Evolutionary conservation across 1,284 basidiomycete species (phyloP).

Genomic region (Tilletia indica): DNA sequence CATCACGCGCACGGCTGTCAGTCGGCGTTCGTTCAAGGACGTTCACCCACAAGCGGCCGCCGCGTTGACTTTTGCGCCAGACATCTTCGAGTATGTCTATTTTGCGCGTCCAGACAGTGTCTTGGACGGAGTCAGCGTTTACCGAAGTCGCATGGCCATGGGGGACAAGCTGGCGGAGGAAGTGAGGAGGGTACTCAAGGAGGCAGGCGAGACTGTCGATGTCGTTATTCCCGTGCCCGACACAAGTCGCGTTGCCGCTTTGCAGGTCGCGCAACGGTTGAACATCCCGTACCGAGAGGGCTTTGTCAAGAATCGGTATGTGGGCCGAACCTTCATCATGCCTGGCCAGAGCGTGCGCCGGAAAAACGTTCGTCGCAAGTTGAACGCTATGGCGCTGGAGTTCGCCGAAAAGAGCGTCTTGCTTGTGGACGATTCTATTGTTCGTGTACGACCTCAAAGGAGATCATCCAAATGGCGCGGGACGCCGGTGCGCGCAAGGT

Average conservation of each 20-base stretch:
- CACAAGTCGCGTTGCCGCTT: constrained; percentile 89
- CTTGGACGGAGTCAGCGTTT: constrained; percentile 94
- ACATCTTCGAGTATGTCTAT: constrained; percentile 99
- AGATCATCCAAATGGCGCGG: constrained; percentile 99
- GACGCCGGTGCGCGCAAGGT: constrained; percentile 98
- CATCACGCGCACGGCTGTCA: constrained; percentile 65
- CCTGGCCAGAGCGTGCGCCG: constrained; percentile 79
- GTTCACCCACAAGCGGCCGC: constrained; percentile 33
- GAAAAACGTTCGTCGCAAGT: constrained; percentile 92
- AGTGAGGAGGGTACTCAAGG: constrained; percentile 71
- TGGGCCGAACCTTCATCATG: constrained; percentile 99
- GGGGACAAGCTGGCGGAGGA: constrained; percentile 90
- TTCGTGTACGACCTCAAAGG: constrained; percentile 95
- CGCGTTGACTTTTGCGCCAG: constrained; percentile 63
- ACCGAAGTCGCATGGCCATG: constrained; percentile 98
- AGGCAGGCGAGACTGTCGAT: constrained; percentile 59
- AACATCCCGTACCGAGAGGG: constrained; percentile 92
- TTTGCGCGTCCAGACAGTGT: constrained; percentile 98
- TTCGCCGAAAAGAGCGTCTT: constrained; percentile 89
- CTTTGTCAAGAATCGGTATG: constrained; percentile 98
- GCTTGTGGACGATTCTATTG: constrained; percentile 97
- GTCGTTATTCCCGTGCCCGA: constrained; percentile 99
- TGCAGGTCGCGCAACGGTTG: constrained; percentile 90
- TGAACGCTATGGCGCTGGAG: constrained; percentile 99
- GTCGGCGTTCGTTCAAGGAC: constrained; percentile 39